Evolutionary conservation across 306 rosid genomes (phyloP).

Genomic region (Prunus fruticosa): DNA sequence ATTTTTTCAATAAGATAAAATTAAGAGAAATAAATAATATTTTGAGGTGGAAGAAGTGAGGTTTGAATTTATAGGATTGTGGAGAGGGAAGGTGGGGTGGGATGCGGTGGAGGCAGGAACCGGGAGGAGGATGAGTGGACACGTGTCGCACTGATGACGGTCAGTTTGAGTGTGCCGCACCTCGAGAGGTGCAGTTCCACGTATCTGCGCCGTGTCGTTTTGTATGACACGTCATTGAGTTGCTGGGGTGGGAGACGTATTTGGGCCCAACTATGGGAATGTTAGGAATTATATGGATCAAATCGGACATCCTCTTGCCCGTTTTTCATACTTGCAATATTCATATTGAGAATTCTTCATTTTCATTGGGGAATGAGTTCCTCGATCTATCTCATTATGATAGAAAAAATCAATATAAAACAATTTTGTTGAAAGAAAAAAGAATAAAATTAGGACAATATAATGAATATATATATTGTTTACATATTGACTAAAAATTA

Average conservation of each 20-base stretch:
- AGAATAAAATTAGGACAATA: too few species aligned
- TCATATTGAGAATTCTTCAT: too few species aligned
- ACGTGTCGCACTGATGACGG: not conserved
- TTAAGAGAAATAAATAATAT: not conserved
- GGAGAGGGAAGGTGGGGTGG: not conserved
- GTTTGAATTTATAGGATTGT: not conserved
- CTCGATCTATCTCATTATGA: accelerated
- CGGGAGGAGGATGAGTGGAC: not conserved
- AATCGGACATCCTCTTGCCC: too few species aligned
- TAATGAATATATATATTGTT: too few species aligned
- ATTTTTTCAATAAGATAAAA: constrained; percentile 13
- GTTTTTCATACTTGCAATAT: too few species aligned
- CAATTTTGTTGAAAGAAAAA: too few species aligned
- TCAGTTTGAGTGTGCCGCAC: constrained; percentile 9
- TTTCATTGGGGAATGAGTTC: accelerated
- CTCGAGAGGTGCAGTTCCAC: not conserved
- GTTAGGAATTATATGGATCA: not conserved
- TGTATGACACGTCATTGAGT: not conserved
- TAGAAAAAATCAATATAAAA: too few species aligned
- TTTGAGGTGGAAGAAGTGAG: not conserved
- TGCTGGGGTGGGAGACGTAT: not conserved
- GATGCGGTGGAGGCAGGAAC: not conserved
- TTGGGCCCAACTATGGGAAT: not conserved
- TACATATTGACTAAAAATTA: too few species aligned
- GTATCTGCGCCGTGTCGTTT: not conserved